A percentile compares a stretch with the other conserved stretches of the same genome.
Evolutionary conservation across 129 eudicot species (phyloP).

Genomic region (Tanacetum coccineum): DNA sequence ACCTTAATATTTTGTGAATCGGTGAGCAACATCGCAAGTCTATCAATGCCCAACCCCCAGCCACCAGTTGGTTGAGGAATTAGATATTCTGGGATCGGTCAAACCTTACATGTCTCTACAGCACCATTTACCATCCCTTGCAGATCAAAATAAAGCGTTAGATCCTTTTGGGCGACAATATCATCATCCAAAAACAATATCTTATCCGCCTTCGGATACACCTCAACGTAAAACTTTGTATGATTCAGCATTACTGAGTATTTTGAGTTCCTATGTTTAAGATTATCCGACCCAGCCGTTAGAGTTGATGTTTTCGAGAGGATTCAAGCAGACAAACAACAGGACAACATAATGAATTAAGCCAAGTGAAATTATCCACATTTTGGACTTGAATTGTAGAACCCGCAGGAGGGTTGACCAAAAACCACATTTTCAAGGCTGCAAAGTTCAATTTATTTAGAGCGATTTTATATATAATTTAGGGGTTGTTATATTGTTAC

Average conservation of each 20-base stretch:
- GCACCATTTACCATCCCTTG: constrained; percentile 99
- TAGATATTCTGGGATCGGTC: too few relatives aligned
- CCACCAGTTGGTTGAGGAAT: too few relatives aligned
- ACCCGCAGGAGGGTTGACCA: constrained; percentile 65
- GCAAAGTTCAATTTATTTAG: constrained; percentile 89
- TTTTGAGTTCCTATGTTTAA: constrained; percentile 94
- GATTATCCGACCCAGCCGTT: constrained; percentile 72
- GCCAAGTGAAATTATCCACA: constrained; percentile 88
- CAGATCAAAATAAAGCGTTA: constrained; percentile 74
- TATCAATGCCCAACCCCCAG: too few relatives aligned
- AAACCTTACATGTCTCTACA: constrained; percentile 98
- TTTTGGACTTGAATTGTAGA: constrained; percentile 75
- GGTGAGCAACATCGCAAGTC: too few relatives aligned
- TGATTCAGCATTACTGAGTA: constrained; percentile 92
- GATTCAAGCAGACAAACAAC: constrained; percentile 95
- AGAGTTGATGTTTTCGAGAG: constrained; percentile 55
- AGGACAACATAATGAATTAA: constrained; percentile 84
- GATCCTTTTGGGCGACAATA: constrained; percentile 94
- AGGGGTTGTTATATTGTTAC: too few relatives aligned
- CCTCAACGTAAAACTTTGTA: constrained; percentile 92
- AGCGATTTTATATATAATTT: too few relatives aligned
- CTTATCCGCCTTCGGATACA: constrained; percentile 83
- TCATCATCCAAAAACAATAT: constrained; percentile 95
- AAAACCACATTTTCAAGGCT: constrained; percentile 99
- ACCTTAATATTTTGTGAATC: too few relatives aligned